These are phyloP conservation scores for Lactarius pseudohatsudake DNA, from an alignment of 768 basidiomycete genomes.

Conservation along the genomic window DNA sequence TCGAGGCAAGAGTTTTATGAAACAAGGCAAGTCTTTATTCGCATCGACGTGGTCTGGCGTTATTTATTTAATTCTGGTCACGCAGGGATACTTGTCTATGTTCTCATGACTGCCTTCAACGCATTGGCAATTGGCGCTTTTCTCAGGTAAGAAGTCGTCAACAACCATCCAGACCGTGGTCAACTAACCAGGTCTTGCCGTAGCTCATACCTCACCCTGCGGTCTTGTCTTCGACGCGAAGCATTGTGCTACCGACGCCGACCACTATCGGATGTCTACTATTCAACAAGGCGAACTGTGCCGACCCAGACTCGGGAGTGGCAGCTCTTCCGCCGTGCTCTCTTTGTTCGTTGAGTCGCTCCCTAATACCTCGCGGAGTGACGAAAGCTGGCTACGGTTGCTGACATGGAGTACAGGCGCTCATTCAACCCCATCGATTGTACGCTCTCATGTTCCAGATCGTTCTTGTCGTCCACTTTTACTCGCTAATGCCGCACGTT, in stretches of 20 bases:
- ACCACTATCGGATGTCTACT: constrained; percentile 1
- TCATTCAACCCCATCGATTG: constrained; percentile 9
- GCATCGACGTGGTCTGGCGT: too few species aligned
- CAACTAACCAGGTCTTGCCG: too few species aligned
- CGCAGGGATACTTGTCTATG: too few species aligned
- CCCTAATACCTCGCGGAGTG: constrained; percentile 1
- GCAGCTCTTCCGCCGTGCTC: constrained; percentile 7
- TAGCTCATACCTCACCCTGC: neutral
- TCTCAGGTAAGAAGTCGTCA: too few species aligned
- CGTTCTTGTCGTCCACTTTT: constrained; percentile 16
- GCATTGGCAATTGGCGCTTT: too few species aligned
- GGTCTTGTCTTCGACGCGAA: constrained; percentile 18
- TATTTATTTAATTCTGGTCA: too few species aligned
- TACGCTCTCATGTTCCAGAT: constrained; percentile 20
- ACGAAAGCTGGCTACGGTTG: constrained; percentile 2
- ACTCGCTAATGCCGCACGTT: constrained; percentile 15
- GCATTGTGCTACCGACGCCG: constrained; percentile 9
- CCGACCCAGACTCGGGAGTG: constrained; percentile 1
- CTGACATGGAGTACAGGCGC: constrained; percentile 28
- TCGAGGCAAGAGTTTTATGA: too few species aligned
- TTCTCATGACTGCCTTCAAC: too few species aligned
- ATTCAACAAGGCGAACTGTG: constrained; percentile 9
- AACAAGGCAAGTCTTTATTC: too few species aligned
- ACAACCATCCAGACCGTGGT: too few species aligned
- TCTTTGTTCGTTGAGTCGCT: constrained; percentile 27